Evolutionary conservation across 108 stramenopile genomes (phyloP).

Genomic region (Bacterosira constricta): DNA sequence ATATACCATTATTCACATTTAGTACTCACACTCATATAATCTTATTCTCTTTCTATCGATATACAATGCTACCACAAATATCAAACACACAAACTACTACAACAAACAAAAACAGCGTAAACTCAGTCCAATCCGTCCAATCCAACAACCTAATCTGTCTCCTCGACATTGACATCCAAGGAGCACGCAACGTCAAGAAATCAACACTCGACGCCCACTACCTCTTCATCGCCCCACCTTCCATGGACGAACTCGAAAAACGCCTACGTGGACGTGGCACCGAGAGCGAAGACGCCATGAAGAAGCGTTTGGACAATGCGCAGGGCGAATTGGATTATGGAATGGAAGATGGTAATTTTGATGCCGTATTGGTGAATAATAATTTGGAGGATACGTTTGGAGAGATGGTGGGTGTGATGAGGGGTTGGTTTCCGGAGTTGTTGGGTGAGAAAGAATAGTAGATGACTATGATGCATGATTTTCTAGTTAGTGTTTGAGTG

Average conservation of each 20-base stretch:
- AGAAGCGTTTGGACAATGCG: conserved; percentile 83
- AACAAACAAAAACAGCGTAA: conserved; percentile 47
- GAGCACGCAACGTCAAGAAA: conserved; percentile 71
- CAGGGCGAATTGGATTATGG: conserved; percentile 92
- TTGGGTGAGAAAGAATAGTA: background rate
- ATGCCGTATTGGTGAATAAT: conserved; percentile 58
- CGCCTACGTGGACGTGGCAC: conserved; percentile 90
- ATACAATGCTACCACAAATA: too few species aligned
- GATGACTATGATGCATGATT: background rate
- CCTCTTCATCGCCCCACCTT: conserved; percentile 93
- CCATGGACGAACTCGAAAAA: conserved; percentile 84
- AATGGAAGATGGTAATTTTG: conserved; percentile 56
- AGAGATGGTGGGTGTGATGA: conserved; percentile 53
- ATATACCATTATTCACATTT: too few species aligned
- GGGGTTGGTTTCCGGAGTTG: conserved; percentile 76
- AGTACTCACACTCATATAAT: too few species aligned
- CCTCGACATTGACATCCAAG: conserved; percentile 94
- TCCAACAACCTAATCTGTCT: conserved; percentile 86
- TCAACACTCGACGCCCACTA: conserved; percentile 48
- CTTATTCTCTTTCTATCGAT: too few species aligned
- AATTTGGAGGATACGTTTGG: conserved; percentile 63
- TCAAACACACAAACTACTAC: too few species aligned
- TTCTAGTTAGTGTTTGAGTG: too few species aligned
- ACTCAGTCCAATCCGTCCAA: conserved; percentile 83
- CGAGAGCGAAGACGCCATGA: conserved; percentile 87